Conservation (phyloP, 2,329 filamentous ascomycete species). For the Nigrospora sphaerica region DNA sequence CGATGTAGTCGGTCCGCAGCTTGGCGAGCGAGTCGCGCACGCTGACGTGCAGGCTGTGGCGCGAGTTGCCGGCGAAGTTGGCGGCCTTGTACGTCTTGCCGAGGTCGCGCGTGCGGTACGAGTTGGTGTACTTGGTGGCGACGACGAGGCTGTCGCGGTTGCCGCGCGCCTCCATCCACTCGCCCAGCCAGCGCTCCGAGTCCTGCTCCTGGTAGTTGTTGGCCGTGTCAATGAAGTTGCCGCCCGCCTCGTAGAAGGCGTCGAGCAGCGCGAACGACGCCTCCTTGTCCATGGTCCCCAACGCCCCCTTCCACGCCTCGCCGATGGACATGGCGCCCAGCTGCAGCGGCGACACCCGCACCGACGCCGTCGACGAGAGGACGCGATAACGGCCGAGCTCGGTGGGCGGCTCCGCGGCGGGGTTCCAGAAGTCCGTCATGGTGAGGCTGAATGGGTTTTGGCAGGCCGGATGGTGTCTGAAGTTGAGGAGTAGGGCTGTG, state of each 20-base stretch:
- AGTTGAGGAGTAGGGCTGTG: no score
- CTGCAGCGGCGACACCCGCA: conserved; percentile 45
- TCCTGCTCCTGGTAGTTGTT: conserved; percentile 52
- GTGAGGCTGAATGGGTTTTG: not conserved
- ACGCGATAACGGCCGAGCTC: conserved; percentile 46
- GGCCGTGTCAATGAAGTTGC: conserved; percentile 63
- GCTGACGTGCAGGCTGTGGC: conserved; percentile 49
- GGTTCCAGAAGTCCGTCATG: not conserved
- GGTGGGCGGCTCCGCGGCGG: conserved; percentile 29
- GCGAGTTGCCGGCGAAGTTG: conserved; percentile 49
- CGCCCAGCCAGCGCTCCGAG: conserved; percentile 50
- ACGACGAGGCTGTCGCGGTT: conserved; percentile 48
- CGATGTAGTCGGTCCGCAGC: conserved; percentile 52
- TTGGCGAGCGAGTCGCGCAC: conserved; percentile 47
- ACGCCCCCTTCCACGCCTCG: conserved; percentile 27
- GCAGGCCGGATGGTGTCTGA: no score
- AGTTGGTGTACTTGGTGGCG: conserved; percentile 49
- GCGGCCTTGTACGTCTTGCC: conserved; percentile 28
- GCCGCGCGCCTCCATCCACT: conserved; percentile 43
- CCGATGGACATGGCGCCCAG: conserved; percentile 49
- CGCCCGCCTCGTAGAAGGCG: conserved; percentile 46
- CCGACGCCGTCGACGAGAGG: conserved; percentile 39
- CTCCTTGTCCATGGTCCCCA: conserved; percentile 50
- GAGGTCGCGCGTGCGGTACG: conserved; percentile 30
- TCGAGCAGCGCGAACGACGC: conserved; percentile 50